Percentiles rank a stretch among this genome's conserved stretches.
These are phyloP conservation scores for Gracilaria vermiculophylla DNA, from an alignment of 23 red algal genomes.

Conservation along the genomic window DNA sequence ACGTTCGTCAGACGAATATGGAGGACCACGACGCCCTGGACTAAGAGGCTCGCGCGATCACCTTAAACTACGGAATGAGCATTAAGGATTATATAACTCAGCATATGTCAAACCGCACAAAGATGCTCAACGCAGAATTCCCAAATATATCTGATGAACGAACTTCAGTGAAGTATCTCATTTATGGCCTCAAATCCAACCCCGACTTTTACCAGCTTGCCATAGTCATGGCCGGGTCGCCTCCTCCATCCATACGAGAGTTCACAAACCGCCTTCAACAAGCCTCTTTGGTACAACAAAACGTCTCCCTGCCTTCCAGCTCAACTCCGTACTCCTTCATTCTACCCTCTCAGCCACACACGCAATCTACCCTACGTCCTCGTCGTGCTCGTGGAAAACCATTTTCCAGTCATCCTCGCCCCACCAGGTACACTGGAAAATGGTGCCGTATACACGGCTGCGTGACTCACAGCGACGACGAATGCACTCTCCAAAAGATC, in stretches of 20 bases:
- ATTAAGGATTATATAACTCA: not conserved
- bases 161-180: not conserved
- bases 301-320: not conserved
- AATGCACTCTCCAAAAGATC: not conserved
- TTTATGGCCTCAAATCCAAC: not conserved
- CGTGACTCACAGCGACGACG: not conserved
- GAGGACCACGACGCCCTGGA: not conserved
- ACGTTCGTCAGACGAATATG: not conserved
- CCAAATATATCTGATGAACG: not conserved
- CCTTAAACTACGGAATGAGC: not conserved
- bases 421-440: not conserved
- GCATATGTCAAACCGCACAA: not conserved
- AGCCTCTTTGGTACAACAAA: not conserved
- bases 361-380: not conserved
- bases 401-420: not conserved
- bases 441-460: not conserved
- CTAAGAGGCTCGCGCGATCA: not conserved
- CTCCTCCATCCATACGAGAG: not conserved
- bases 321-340: not conserved
- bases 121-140: not conserved
- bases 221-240: not conserved
- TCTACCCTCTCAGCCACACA: not conserved
- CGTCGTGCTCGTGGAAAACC: not conserved
- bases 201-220: not conserved
- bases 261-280: slow-evolving; percentile 4